These are phyloP conservation scores for Adansonia grandidieri DNA, from an alignment of 441 rosid species.

Conservation along the genomic window DNA sequence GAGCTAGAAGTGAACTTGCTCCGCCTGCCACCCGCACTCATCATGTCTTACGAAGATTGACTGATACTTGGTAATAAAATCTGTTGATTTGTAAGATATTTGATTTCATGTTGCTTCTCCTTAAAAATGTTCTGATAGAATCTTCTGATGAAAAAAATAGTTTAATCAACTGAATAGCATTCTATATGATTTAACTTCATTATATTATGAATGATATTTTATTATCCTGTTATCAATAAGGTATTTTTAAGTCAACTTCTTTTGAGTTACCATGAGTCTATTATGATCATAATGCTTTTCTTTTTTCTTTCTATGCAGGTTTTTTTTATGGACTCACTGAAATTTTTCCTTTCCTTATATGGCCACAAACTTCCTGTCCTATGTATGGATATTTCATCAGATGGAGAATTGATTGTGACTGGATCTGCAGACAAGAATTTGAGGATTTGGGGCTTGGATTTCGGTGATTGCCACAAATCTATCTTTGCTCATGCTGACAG, in stretches of 20 bases:
- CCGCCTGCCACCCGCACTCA: background rate
- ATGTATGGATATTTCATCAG: conserved; percentile 93
- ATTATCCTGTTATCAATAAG: background rate
- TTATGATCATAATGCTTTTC: conserved; percentile 1
- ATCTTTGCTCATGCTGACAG: conserved; percentile 94
- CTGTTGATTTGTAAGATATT: background rate
- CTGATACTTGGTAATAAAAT: background rate
- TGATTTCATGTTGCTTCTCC: background rate
- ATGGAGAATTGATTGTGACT: conserved; percentile 91
- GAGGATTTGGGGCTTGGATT: conserved; percentile 97
- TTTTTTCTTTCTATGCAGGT: conserved; percentile 54
- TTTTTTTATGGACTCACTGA: conserved; percentile 87
- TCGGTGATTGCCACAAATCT: conserved; percentile 96
- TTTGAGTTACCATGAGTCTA: conserved; percentile 14
- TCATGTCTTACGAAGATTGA: conserved; percentile 1
- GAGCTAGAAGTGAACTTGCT: background rate
- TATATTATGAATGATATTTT: background rate
- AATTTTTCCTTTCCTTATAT: conserved; percentile 79
- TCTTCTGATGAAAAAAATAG: background rate
- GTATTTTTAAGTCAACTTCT: conserved; percentile 4
- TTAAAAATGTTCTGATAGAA: background rate
- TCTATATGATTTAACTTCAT: background rate
- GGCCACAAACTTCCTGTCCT: conserved; percentile 95
- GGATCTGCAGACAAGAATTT: conserved; percentile 96
- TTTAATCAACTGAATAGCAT: background rate